phyloP scores from a whole-genome alignment of 768 basidiomycete species.

The Lyophyllum atratum region DNA sequence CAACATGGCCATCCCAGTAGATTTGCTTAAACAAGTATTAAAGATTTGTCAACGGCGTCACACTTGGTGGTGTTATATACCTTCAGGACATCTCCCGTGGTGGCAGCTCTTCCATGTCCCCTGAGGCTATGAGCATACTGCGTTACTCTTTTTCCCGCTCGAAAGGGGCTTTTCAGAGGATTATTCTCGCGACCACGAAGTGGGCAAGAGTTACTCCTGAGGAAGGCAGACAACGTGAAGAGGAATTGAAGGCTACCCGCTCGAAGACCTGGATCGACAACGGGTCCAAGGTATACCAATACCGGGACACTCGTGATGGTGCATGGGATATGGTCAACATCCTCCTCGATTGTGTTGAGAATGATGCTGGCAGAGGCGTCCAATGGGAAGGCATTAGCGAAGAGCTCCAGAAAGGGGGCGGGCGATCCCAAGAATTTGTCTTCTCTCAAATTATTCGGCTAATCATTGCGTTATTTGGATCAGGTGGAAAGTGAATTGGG shows the following conservation, averaged over 20 bases:
- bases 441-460: not conserved
- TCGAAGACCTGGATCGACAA: not conserved
- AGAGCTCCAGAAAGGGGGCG: not conserved
- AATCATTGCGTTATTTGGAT: not conserved
- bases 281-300: not conserved
- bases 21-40: not conserved
- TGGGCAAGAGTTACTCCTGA: not conserved
- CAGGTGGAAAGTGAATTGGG: too few species aligned
- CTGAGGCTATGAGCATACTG: not conserved
- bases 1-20: not conserved
- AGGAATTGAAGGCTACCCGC: not conserved
- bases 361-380: not conserved
- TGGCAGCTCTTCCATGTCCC: not conserved
- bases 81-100: not conserved
- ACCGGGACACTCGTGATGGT: not conserved
- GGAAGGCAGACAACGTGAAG: not conserved
- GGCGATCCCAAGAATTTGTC: not conserved
- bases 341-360: not conserved
- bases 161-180: not conserved
- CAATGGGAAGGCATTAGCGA: not conserved
- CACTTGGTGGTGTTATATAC: not conserved
- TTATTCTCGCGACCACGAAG: not conserved
- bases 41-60: not conserved
- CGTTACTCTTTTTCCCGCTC: not conserved
- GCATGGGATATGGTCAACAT: not conserved